phyloP scores from a whole-genome alignment of 129 eudicot species.

The Lactuca sativa region DNA sequence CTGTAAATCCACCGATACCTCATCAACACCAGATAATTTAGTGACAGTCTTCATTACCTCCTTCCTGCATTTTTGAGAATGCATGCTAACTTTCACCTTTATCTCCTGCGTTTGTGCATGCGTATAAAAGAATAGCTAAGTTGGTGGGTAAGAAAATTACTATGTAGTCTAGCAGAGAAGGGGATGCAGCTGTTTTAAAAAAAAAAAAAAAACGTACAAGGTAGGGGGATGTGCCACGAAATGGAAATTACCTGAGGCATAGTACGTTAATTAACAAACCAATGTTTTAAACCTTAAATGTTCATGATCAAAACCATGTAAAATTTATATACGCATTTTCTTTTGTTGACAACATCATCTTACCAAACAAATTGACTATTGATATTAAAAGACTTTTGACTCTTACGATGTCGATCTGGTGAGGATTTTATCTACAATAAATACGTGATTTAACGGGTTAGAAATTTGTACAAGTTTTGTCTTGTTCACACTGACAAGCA shows the following conservation, averaged over 20 bases:
- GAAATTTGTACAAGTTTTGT: no score
- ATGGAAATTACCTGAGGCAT: conserved; percentile 23
- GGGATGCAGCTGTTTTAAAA: no score
- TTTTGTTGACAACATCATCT: not conserved
- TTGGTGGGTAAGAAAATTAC: no score
- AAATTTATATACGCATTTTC: not conserved
- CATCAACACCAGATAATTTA: conserved; percentile 23
- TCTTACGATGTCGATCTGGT: not conserved
- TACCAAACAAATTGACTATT: conserved; percentile 17
- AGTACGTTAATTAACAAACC: not conserved
- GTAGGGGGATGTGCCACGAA: not conserved
- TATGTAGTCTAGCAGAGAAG: no score
- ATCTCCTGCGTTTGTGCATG: conserved; percentile 32
- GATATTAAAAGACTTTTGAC: conserved; percentile 19
- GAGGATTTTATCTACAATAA: not conserved
- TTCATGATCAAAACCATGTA: not conserved
- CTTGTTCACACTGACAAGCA: no score
- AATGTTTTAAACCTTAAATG: not conserved
- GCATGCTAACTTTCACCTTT: conserved; percentile 31
- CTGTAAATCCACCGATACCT: conserved; percentile 23
- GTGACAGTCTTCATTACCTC: conserved; percentile 24
- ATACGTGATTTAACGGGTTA: no score
- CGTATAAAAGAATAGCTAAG: no score
- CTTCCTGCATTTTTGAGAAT: conserved; percentile 33
- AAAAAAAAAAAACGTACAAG: not conserved